Conservation (phyloP, 805 yeast genomes). For the Pichia heedii region DNA sequence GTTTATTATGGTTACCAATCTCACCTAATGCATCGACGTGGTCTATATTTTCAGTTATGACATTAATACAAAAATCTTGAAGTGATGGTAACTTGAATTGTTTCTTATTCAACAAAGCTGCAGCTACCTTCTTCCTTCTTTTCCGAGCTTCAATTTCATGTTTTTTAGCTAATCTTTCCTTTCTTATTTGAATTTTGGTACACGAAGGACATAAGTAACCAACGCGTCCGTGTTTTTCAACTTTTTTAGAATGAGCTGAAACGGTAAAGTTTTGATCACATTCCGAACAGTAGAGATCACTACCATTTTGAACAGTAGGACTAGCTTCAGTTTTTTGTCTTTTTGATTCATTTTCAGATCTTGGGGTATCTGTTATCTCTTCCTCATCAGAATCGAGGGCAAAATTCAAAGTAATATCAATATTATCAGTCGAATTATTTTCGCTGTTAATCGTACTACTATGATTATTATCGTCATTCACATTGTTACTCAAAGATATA, state of each 20-base stretch:
- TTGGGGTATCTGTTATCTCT: neutral
- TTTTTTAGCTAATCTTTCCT: constrained; percentile 35
- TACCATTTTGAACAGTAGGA: constrained; percentile 3
- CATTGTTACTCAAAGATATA: constrained; percentile 13
- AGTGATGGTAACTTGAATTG: constrained; percentile 56
- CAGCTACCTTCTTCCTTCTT: constrained; percentile 70
- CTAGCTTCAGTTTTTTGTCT: constrained; percentile 14
- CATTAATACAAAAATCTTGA: constrained; percentile 72
- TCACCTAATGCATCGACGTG: constrained; percentile 71
- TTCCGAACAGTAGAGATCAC: constrained; percentile 42
- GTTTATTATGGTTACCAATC: constrained; percentile 67
- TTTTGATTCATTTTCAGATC: constrained; percentile 11
- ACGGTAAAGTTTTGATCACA: constrained; percentile 54
- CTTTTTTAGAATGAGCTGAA: constrained; percentile 54
- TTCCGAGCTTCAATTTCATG: constrained; percentile 60
- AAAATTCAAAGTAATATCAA: constrained; percentile 10
- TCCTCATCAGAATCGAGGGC: constrained; percentile 12
- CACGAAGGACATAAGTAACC: constrained; percentile 66
- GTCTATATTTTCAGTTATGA: constrained; percentile 56
- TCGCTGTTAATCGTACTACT: constrained; percentile 7
- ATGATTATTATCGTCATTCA: constrained; percentile 5
- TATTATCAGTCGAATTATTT: constrained; percentile 11
- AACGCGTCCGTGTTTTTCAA: constrained; percentile 36
- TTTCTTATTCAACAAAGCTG: constrained; percentile 69
- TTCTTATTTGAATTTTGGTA: constrained; percentile 36